Evolutionary conservation across 2,329 filamentous ascomycete species (phyloP).

Genomic region (Pseudocercospora macadamiae): DNA sequence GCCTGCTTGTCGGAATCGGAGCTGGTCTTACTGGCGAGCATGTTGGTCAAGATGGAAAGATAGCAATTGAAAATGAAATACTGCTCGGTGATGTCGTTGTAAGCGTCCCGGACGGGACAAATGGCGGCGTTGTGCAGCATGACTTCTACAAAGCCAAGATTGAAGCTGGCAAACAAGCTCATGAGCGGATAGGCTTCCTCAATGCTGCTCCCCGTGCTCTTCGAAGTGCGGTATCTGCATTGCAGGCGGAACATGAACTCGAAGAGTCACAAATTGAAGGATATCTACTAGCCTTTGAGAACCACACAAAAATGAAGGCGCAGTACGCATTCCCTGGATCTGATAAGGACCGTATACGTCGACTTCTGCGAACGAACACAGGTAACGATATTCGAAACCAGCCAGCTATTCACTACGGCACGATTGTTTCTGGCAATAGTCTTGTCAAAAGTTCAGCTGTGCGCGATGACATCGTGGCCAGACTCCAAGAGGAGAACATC

Average conservation of each 20-base stretch:
- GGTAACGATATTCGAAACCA: not conserved
- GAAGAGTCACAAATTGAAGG: not conserved
- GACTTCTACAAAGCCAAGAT: constrained; percentile 27
- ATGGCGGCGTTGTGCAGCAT: constrained; percentile 33
- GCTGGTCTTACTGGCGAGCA: constrained; percentile 27
- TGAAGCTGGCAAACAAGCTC: not conserved
- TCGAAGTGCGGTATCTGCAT: constrained; percentile 9
- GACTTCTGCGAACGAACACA: not conserved
- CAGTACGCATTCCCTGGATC: not conserved
- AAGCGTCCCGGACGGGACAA: constrained; percentile 22
- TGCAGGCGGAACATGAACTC: constrained; percentile 10
- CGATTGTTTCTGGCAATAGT: constrained; percentile 44
- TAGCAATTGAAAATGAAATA: constrained; percentile 24
- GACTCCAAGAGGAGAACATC: constrained; percentile 8
- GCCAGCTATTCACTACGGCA: constrained; percentile 42
- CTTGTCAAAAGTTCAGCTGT: constrained; percentile 44
- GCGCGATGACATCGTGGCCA: constrained; percentile 30
- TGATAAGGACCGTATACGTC: not conserved
- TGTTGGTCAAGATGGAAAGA: constrained; percentile 25
- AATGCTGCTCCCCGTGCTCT: constrained; percentile 18
- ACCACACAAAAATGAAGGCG: not conserved
- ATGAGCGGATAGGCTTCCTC: constrained; percentile 25
- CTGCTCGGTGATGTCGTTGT: constrained; percentile 36
- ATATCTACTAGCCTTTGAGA: not conserved
- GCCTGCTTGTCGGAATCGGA: constrained; percentile 32